phyloP scores from a whole-genome alignment of 140 eudicot species.

The Erigeron philadelphicus region DNA sequence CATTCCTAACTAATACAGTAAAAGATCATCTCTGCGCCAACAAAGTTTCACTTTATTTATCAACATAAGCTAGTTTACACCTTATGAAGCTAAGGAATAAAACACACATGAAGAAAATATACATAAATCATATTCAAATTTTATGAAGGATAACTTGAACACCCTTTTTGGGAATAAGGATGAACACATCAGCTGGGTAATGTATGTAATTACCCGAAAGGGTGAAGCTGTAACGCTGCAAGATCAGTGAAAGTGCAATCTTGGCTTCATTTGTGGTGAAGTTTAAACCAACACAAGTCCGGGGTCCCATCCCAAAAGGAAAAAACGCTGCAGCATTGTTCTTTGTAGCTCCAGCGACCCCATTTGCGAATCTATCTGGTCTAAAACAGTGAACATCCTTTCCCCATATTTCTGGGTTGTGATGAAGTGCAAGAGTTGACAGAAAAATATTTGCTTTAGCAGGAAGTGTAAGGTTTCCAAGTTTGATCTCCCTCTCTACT shows the following conservation, averaged over 20 bases:
- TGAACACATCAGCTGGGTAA: conserved; percentile 35
- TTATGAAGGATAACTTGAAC: conserved; percentile 44
- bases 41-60: not conserved
- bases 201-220: conserved; percentile 44
- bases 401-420: conserved; percentile 42
- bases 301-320: conserved; percentile 56
- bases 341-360: conserved; percentile 46
- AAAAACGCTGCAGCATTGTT: conserved; percentile 44
- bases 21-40: too few relatives aligned
- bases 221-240: conserved; percentile 41
- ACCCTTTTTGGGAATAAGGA: conserved; percentile 43
- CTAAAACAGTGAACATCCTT: conserved; percentile 39
- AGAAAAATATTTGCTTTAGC: conserved; percentile 32
- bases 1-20: too few relatives aligned
- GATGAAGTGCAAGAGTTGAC: conserved; percentile 50
- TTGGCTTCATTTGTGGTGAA: conserved; percentile 48
- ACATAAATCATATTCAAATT: conserved; percentile 1
- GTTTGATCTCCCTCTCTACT: conserved; percentile 31
- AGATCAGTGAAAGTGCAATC: conserved; percentile 44
- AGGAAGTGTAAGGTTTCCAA: conserved; percentile 39
- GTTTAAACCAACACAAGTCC: conserved; percentile 50
- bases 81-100: not conserved
- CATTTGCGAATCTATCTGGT: conserved; percentile 44
- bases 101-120: not conserved
- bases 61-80: not conserved